Evolutionary conservation across 495 filamentous ascomycete genomes (phyloP).

Genomic region (Trichoderma parareesei): DNA sequence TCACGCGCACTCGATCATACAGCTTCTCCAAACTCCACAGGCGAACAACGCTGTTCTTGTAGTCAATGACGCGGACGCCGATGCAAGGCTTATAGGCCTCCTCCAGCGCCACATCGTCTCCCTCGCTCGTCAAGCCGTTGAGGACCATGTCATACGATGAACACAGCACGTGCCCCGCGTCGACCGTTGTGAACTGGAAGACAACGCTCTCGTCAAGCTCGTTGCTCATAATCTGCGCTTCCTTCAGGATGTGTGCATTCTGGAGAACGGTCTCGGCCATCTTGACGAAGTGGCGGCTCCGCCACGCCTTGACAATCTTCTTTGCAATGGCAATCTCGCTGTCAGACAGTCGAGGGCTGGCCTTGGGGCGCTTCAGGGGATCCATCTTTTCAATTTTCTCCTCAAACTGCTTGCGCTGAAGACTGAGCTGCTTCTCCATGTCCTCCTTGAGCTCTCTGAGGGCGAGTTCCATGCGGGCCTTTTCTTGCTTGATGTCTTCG

Average conservation of each 20-base stretch:
- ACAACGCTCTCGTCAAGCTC: constrained; percentile 89
- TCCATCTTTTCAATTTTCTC: constrained; percentile 42
- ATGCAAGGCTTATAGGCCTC: constrained; percentile 82
- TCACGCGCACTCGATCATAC: constrained; percentile 72
- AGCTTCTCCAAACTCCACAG: constrained; percentile 94
- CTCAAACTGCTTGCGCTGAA: constrained; percentile 72
- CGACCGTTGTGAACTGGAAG: constrained; percentile 91
- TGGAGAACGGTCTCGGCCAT: constrained; percentile 93
- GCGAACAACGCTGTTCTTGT: constrained; percentile 76
- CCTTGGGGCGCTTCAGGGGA: constrained; percentile 39
- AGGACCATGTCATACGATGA: constrained; percentile 96
- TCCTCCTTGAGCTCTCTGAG: constrained; percentile 72
- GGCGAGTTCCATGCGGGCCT: constrained; percentile 77
- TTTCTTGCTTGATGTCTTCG: constrained; percentile 78
- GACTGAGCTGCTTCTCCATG: constrained; percentile 71
- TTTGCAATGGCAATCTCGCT: constrained; percentile 64
- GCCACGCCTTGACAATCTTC: constrained; percentile 64
- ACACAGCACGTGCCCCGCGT: constrained; percentile 75
- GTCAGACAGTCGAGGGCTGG: constrained; percentile 56
- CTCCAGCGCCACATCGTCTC: constrained; percentile 78
- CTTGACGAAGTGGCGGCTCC: constrained; percentile 73
- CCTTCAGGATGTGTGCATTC: constrained; percentile 79
- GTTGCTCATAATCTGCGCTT: constrained; percentile 96
- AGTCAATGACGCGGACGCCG: constrained; percentile 85
- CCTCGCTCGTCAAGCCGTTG: constrained; percentile 79